Evolutionary conservation across 2,329 filamentous ascomycete species (phyloP), one percentile per base, ranked within the genome.

Genomic region (Penicillium freii): DNA sequence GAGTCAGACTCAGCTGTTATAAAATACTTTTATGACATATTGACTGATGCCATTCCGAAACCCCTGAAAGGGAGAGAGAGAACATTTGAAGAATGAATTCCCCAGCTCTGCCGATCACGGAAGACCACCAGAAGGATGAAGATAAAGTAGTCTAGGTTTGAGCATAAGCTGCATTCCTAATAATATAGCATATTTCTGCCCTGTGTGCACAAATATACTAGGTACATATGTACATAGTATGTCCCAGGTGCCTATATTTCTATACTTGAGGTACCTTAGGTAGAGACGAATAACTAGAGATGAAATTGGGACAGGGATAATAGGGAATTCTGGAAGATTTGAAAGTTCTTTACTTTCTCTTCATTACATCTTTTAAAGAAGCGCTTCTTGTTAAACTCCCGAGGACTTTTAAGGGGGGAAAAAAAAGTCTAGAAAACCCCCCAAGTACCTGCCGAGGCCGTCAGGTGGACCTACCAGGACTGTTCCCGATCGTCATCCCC

Each of bases 391-490:
- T 19, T 10, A 57, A 42, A 53, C 57, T 57, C 59, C 54, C 21
- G 42, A n/a, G 15, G n/a, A 25, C 19, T 11, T 31, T 19, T 33
- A 33, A 25, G 52, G 45, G 52, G 45, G 36, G 36, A 19, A n/a
- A 39, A 31, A 34, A 40, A 42, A 33, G 25, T 23, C 19, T 17
- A 34, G 15, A 34, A 34, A 19, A 44, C 44, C 42, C 51, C 50
- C 65, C 61, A 66, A 65, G 49, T 53, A 56, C 54, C 54, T 56
- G 54, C 54, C 54, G 54, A 70, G 69, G 67, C 67, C 69, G 60
- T 69, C 67, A 69, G 66, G 67, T 71, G 69, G 69, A 62, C 68
- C 52, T 42, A 15, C 13, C 45, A 34, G 45, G 31, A 25, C 31
- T 56, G 44, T 39, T 52, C 43, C 49, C 48, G 60, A 61, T 62